These are phyloP conservation scores for Cunninghamia lanceolata DNA, from an alignment of 75 land plant genomes.

Conservation along the genomic window DNA sequence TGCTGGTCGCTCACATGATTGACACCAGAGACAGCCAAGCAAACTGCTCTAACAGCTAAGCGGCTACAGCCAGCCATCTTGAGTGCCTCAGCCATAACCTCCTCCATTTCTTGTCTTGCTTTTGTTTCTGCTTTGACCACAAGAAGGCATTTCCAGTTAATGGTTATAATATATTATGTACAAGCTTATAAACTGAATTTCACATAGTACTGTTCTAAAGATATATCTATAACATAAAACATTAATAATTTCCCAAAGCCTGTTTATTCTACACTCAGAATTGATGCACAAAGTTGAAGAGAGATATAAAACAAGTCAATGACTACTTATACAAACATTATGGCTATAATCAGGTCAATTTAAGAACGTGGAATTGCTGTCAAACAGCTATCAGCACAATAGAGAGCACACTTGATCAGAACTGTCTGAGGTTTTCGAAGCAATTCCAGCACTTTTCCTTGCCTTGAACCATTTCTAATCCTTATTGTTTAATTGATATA, in stretches of 20 bases:
- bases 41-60: constrained; percentile 74
- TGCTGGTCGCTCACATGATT: constrained; percentile 68
- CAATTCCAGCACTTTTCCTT: neutral
- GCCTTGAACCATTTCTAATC: neutral
- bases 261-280: neutral
- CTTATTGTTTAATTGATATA: neutral
- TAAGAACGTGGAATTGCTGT: neutral
- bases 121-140: constrained; percentile 51
- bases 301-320: neutral
- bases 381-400: neutral
- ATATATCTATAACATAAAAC: neutral
- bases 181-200: neutral
- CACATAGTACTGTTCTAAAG: neutral
- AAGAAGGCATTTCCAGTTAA: neutral
- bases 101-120: constrained; percentile 68
- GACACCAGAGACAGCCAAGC: constrained; percentile 85
- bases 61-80: constrained; percentile 45
- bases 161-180: neutral
- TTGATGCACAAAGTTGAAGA: neutral
- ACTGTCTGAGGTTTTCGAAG: neutral
- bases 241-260: neutral
- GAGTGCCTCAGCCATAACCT: constrained; percentile 76
- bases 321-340: neutral
- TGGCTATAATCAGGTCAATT: neutral
- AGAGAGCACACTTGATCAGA: neutral